A percentile compares a stretch with the other conserved stretches of the same genome.
Evolutionary conservation across 768 basidiomycete species (phyloP).

Genomic region (Leccinum incarnatum): DNA sequence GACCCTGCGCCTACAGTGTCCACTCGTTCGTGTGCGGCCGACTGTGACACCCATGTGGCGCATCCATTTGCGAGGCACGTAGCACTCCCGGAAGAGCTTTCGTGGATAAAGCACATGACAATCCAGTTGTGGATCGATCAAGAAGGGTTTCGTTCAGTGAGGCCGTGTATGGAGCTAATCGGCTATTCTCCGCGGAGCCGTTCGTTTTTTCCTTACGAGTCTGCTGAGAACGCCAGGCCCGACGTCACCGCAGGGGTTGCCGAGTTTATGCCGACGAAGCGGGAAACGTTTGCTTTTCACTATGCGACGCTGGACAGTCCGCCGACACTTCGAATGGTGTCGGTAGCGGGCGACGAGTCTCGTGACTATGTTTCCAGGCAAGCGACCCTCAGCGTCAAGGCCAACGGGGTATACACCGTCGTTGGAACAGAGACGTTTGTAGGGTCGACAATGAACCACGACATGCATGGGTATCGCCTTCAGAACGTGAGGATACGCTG

Average conservation of each 20-base stretch:
- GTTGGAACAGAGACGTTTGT: conserved; percentile 55
- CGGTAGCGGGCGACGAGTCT: conserved; percentile 61
- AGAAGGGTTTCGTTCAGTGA: conserved; percentile 71
- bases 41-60: conserved; percentile 2
- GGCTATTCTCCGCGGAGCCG: conserved; percentile 42
- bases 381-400: conserved; percentile 64
- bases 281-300: conserved; percentile 67
- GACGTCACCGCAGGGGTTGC: conserved; percentile 46
- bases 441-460: conserved; percentile 16
- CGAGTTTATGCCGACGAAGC: conserved; percentile 61
- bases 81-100: conserved; percentile 38
- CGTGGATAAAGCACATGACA: conserved; percentile 52
- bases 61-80: conserved; percentile 13
- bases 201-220: conserved; percentile 27
- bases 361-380: conserved; percentile 77
- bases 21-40: conserved; percentile 4
- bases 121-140: conserved; percentile 78
- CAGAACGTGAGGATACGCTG: conserved; percentile 52
- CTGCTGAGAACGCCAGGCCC: conserved; percentile 26
- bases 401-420: conserved; percentile 74
- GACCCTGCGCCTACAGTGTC: conserved; percentile 6
- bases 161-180: conserved; percentile 57
- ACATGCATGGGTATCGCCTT: conserved; percentile 14
- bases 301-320: conserved; percentile 62
- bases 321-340: conserved; percentile 70